phyloP scores from a whole-genome alignment of 164 flowering plant genomes.

The Platanus orientalis region DNA sequence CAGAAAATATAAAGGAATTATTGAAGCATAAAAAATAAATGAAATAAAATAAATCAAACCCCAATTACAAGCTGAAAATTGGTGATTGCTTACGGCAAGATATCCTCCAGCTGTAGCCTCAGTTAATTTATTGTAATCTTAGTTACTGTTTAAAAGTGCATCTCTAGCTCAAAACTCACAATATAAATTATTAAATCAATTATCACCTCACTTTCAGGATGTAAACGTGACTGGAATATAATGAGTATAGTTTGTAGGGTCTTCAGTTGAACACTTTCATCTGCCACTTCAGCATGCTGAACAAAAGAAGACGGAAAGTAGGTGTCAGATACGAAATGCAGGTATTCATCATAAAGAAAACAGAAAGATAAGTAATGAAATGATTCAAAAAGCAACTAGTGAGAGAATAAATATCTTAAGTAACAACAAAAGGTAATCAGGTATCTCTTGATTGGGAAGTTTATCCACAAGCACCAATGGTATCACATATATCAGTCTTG shows the following conservation, averaged over 20 bases:
- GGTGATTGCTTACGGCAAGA: too few relatives aligned
- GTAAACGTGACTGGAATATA: slow-evolving; percentile 84
- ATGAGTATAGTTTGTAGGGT: slow-evolving; percentile 88
- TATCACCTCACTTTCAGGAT: slow-evolving; percentile 84
- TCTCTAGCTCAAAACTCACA: background rate
- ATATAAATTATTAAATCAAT: background rate
- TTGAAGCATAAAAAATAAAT: background rate
- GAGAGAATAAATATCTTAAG: background rate
- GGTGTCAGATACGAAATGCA: slow-evolving; percentile 8
- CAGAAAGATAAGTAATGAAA: background rate
- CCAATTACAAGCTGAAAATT: too few relatives aligned
- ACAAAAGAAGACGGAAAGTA: slow-evolving; percentile 9
- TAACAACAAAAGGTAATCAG: background rate
- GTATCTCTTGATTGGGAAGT: background rate
- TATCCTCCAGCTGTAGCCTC: too few relatives aligned
- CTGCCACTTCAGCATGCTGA: slow-evolving; percentile 95
- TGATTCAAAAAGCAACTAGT: background rate
- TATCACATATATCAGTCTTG: too few relatives aligned
- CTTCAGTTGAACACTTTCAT: slow-evolving; percentile 88
- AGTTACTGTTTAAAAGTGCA: too few relatives aligned
- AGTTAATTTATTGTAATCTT: too few relatives aligned
- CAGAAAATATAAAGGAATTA: too few relatives aligned
- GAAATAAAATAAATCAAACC: too few relatives aligned
- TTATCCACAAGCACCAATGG: background rate
- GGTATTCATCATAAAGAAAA: background rate